phyloP scores from a whole-genome alignment of 1,139 yeast species.

The Kodamaea arcana region DNA sequence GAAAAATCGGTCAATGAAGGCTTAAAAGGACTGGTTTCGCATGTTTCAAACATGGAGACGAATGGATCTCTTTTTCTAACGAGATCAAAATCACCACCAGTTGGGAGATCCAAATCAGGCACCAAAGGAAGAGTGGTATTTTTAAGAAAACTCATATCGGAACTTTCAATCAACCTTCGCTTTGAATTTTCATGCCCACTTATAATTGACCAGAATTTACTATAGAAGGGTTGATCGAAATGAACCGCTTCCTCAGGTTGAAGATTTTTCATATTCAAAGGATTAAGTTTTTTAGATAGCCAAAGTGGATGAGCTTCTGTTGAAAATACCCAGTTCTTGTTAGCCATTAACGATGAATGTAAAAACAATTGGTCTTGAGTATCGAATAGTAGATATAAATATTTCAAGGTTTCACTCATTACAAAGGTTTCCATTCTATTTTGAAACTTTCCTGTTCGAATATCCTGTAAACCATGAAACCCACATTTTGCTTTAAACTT shows the following conservation, averaged over 20 bases:
- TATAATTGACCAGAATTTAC: constrained; percentile 8
- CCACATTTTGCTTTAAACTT: constrained; percentile 68
- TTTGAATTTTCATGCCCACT: constrained; percentile 5
- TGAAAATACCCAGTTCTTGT: constrained; percentile 67
- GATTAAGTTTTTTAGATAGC: constrained; percentile 35
- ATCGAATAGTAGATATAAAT: constrained; percentile 77
- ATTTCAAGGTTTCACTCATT: constrained; percentile 79
- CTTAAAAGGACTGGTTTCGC: constrained; percentile 32
- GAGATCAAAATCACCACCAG: constrained; percentile 8
- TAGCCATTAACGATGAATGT: constrained; percentile 25
- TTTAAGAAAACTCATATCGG: constrained; percentile 12
- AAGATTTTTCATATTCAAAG: constrained; percentile 5
- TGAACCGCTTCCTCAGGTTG: constrained; percentile 5
- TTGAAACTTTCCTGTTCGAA: constrained; percentile 58
- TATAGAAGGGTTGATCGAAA: constrained; percentile 9
- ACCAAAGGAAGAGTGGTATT: constrained; percentile 17
- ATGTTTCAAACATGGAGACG: constrained; percentile 19
- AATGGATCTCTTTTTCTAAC: constrained; percentile 20
- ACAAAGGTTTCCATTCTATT: constrained; percentile 92
- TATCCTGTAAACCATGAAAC: constrained; percentile 71
- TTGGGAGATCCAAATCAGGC: constrained; percentile 13
- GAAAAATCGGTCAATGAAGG: constrained; percentile 15
- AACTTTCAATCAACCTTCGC: constrained; percentile 3
- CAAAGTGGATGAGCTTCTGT: constrained; percentile 95
- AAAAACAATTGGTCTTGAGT: constrained; percentile 54